Percentiles rank a stretch among this genome's conserved stretches.
Conservation (phyloP, 176 grass and related monocot genomes). For the Hsuehochloa calcarea region DNA sequence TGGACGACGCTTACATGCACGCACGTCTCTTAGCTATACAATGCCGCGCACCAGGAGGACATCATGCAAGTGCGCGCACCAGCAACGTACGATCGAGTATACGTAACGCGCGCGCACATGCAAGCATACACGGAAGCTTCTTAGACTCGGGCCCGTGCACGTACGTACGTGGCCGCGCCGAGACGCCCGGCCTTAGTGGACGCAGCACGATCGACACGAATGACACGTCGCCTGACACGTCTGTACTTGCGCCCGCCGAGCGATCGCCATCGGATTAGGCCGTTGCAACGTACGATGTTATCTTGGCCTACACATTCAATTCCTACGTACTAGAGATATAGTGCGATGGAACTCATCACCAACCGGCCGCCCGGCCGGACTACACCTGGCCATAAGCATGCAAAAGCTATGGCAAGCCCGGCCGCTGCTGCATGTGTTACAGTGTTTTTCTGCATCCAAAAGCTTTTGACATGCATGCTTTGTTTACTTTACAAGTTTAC, state of each 20-base stretch:
- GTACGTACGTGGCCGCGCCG: background rate
- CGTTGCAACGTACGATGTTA: background rate
- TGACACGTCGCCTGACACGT: conserved; percentile 5
- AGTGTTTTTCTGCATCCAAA: background rate
- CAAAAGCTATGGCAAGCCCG: background rate
- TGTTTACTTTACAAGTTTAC: too few relatives aligned
- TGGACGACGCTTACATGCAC: background rate
- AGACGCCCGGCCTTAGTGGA: too few relatives aligned
- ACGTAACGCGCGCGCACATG: background rate
- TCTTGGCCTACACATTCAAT: too few relatives aligned
- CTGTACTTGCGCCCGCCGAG: conserved; percentile 15
- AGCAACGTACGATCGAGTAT: background rate
- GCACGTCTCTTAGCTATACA: background rate
- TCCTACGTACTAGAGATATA: too few relatives aligned
- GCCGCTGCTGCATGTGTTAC: too few relatives aligned
- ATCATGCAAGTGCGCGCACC: background rate
- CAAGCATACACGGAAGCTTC: background rate
- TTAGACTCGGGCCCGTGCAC: background rate
- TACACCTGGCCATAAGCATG: conserved; percentile 2
- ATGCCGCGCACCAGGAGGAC: too few relatives aligned
- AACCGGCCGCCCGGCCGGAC: background rate
- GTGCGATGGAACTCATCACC: conserved; percentile 16
- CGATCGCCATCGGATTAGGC: background rate
- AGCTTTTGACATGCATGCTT: too few relatives aligned
- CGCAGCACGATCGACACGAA: background rate